Evolutionary conservation across 2,329 filamentous ascomycete genomes (phyloP).

Genomic region (Aspergillaceae sp.): DNA sequence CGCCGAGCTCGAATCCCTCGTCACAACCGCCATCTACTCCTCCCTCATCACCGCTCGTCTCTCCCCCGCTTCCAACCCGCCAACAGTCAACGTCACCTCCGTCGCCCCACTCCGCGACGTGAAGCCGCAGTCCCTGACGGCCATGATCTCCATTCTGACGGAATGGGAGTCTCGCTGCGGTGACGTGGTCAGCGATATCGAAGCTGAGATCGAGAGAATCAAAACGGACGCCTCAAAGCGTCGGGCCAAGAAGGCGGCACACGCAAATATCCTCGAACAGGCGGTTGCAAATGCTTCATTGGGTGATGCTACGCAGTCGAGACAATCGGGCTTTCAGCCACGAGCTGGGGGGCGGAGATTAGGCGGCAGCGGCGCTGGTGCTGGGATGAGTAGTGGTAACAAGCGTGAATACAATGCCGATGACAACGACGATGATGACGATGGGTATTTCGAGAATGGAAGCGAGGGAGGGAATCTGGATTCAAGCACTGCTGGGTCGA

Average conservation of each 20-base stretch:
- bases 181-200: conserved; percentile 63
- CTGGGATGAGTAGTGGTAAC: conserved; percentile 17
- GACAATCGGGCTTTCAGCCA: conserved; percentile 1
- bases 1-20: conserved; percentile 71
- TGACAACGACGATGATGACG: conserved; percentile 32
- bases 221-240: conserved; percentile 49
- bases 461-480: conserved; percentile 16
- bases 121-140: conserved; percentile 59
- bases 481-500: conserved; percentile 16
- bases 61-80: conserved; percentile 72
- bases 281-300: conserved; percentile 36
- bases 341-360: conserved; percentile 3
- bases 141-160: conserved; percentile 59
- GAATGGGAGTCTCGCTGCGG: conserved; percentile 75
- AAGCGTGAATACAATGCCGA: conserved; percentile 35
- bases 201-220: conserved; percentile 63
- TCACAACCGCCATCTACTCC: conserved; percentile 81
- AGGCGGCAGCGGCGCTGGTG: conserved; percentile 4
- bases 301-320: conserved; percentile 9
- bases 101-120: conserved; percentile 83
- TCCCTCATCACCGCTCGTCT: conserved; percentile 75
- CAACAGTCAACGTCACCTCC: conserved; percentile 66
- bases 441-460: conserved; percentile 28
- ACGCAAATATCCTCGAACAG: conserved; percentile 42
- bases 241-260: conserved; percentile 42